These are phyloP conservation scores for Pichia cactophila DNA, from an alignment of 1,139 yeast genomes.

Conservation along the genomic window DNA sequence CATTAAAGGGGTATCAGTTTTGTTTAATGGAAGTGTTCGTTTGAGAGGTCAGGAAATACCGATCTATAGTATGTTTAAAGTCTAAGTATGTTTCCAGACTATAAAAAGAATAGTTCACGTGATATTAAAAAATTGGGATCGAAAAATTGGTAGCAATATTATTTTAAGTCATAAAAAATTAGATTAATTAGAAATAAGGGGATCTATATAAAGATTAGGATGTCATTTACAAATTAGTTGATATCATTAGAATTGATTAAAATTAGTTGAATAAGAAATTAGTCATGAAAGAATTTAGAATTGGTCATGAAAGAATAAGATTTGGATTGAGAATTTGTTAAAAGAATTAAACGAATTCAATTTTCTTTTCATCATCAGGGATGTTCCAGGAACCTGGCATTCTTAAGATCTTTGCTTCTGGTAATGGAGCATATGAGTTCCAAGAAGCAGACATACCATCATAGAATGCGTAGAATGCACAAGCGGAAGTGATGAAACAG, in stretches of 20 bases:
- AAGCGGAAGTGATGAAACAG: constrained; percentile 35
- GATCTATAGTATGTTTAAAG: neutral
- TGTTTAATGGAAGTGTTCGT: neutral
- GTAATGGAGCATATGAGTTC: constrained; percentile 25
- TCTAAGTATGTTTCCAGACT: neutral
- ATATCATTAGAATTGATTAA: neutral
- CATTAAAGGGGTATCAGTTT: neutral
- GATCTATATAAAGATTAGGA: neutral
- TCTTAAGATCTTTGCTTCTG: constrained; percentile 26
- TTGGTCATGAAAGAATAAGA: neutral
- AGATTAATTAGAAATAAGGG: neutral
- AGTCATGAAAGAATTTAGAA: neutral
- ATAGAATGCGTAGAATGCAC: constrained; percentile 36
- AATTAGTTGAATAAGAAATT: neutral
- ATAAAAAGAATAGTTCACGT: neutral
- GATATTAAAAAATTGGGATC: neutral
- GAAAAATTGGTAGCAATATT: neutral
- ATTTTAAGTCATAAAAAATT: neutral
- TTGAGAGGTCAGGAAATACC: neutral
- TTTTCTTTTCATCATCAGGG: constrained; percentile 20
- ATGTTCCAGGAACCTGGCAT: constrained; percentile 26
- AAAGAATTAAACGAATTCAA: constrained; percentile 16
- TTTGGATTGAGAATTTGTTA: neutral
- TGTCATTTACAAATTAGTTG: neutral
- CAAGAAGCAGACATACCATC: constrained; percentile 23